phyloP scores from a whole-genome alignment of 306 rosid genomes.

The Glycyrrhiza uralensis region DNA sequence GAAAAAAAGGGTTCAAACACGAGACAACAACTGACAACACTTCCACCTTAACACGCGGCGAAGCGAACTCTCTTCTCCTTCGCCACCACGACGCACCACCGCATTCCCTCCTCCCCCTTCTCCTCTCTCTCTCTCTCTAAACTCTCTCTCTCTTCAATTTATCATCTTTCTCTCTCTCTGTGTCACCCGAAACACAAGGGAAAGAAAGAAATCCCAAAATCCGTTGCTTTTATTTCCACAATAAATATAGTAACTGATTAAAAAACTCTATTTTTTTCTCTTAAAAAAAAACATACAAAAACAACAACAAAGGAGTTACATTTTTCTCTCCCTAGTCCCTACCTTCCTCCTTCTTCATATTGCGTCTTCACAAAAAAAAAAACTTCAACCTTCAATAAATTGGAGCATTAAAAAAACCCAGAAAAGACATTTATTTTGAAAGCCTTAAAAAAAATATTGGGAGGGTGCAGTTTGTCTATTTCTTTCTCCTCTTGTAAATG shows the following conservation, averaged over 20 bases:
- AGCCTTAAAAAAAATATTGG: background rate
- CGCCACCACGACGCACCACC: slow-evolving; percentile 31
- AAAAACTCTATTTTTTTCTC: background rate
- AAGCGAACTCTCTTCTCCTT: slow-evolving; percentile 26
- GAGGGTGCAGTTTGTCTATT: slow-evolving; percentile 10
- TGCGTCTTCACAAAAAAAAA: background rate
- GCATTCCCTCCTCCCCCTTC: background rate
- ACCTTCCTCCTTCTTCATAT: background rate
- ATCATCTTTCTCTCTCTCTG: background rate
- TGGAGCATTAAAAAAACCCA: background rate
- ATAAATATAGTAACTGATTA: slow-evolving; percentile 13
- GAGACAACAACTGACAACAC: slow-evolving; percentile 16
- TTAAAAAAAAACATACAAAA: background rate
- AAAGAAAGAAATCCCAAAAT: background rate
- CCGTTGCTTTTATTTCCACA: slow-evolving; percentile 1
- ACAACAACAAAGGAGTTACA: slow-evolving; percentile 1
- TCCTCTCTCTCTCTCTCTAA: background rate
- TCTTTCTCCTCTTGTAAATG: background rate
- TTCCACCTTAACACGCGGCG: slow-evolving; percentile 61
- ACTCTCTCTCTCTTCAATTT: background rate
- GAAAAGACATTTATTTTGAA: background rate
- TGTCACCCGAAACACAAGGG: background rate
- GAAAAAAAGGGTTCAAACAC: background rate
- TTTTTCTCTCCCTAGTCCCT: background rate
- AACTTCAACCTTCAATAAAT: slow-evolving; percentile 8